Evolutionary conservation across 345 rosid genomes (phyloP).

Genomic region (Conringia planisiliqua): DNA sequence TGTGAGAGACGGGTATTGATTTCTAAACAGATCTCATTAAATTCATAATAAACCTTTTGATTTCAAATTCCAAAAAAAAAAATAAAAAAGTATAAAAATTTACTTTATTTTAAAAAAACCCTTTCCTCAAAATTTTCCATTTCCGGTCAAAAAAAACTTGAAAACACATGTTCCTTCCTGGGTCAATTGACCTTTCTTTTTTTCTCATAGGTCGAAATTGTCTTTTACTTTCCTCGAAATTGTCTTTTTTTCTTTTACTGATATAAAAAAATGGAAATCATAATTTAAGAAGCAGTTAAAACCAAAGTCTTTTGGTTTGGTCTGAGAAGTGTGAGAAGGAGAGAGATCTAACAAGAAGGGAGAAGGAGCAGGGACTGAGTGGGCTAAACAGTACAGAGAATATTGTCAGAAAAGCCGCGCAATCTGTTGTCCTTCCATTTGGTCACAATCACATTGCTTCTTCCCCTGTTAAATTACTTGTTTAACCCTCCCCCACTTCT

Average conservation of each 20-base stretch:
- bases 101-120: neutral
- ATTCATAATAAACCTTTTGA: slow-evolving; percentile 18
- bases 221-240: neutral
- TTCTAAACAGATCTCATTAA: slow-evolving; percentile 23
- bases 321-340: neutral
- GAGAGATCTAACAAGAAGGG: neutral
- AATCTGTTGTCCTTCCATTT: slow-evolving; percentile 20
- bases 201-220: neutral
- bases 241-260: neutral
- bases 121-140: slow-evolving; percentile 10
- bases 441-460: neutral
- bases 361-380: neutral
- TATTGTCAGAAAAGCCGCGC: slow-evolving; percentile 62
- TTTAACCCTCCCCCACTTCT: neutral
- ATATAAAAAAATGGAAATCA: neutral
- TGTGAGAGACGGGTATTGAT: slow-evolving; percentile 18
- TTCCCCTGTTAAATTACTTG: neutral
- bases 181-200: slow-evolving; percentile 14
- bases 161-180: neutral
- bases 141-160: neutral
- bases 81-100: neutral
- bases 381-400: slow-evolving; percentile 43
- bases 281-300: neutral
- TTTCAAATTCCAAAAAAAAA: neutral
- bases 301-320: neutral